These are phyloP conservation scores for Circinella minor DNA, from an alignment of 371 early-diverging fungal genomes.

Conservation along the genomic window DNA sequence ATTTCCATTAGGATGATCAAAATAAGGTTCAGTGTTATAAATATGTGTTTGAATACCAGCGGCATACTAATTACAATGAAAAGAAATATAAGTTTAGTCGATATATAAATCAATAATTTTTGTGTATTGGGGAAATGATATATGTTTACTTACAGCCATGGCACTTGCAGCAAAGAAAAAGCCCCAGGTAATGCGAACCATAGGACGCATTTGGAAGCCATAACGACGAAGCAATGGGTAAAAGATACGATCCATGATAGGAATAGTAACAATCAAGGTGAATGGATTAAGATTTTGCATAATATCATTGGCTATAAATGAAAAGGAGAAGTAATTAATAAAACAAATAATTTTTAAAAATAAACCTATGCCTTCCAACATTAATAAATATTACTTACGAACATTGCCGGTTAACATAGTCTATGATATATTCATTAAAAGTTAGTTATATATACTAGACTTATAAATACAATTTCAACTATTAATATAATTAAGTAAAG, in stretches of 20 bases:
- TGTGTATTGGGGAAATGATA: neutral
- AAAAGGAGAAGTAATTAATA: neutral
- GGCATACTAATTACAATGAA: conserved; percentile 59
- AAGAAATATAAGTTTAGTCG: neutral
- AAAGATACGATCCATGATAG: conserved; percentile 65
- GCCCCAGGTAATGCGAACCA: conserved; percentile 74
- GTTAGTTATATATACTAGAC: neutral
- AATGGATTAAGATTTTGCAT: conserved; percentile 71
- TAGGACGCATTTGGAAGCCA: conserved; percentile 69
- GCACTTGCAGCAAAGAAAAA: conserved; percentile 68
- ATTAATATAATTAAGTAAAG: too few species aligned
- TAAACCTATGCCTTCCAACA: too few species aligned
- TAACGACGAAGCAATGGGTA: conserved; percentile 73
- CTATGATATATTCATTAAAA: neutral
- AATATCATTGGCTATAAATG: conserved; percentile 45
- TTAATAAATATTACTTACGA: too few species aligned
- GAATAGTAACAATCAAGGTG: conserved; percentile 69
- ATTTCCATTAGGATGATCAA: conserved; percentile 22
- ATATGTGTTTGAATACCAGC: conserved; percentile 73
- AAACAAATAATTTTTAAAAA: too few species aligned
- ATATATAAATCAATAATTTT: too few species aligned
- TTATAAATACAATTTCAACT: too few species aligned
- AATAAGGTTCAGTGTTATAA: conserved; percentile 52
- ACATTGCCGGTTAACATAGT: conserved; percentile 66
- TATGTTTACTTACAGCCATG: conserved; percentile 43